Conservation (phyloP, 768 basidiomycete genomes). For the Zangia roseola region DNA sequence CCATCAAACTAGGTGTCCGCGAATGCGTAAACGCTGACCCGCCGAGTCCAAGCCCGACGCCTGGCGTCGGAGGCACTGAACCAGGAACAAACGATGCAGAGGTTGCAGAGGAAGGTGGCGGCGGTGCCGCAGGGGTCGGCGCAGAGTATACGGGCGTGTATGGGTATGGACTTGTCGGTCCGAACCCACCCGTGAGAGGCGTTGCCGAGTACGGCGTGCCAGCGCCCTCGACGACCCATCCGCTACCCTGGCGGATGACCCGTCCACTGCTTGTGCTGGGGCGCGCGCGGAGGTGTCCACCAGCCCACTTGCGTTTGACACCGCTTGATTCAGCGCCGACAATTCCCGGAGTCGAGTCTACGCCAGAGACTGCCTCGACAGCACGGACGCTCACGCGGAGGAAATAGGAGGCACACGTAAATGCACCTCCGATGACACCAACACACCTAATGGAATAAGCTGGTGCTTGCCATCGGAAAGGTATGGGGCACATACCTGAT, state of each 20-base stretch:
- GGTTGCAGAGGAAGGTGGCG: constrained; percentile 16
- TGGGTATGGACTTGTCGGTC: constrained; percentile 26
- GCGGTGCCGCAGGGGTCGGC: constrained; percentile 1
- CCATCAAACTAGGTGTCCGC: constrained; percentile 13
- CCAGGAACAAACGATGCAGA: constrained; percentile 34
- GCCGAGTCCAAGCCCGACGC: constrained; percentile 30
- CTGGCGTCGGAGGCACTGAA: constrained; percentile 27
- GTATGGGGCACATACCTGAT: constrained; percentile 49
- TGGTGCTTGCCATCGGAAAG: neutral
- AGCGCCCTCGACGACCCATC: constrained; percentile 58
- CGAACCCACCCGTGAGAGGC: constrained; percentile 31
- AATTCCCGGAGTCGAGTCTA: constrained; percentile 50
- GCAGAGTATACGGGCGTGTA: constrained; percentile 35
- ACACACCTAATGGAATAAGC: constrained; percentile 48
- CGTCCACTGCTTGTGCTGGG: constrained; percentile 32
- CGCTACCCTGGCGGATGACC: constrained; percentile 55
- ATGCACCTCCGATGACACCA: constrained; percentile 92
- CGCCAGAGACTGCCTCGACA: constrained; percentile 59
- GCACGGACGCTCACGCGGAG: constrained; percentile 62
- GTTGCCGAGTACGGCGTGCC: constrained; percentile 38
- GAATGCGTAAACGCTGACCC: constrained; percentile 19
- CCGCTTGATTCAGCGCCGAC: constrained; percentile 66
- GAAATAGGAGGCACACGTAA: constrained; percentile 81
- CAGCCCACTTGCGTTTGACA: constrained; percentile 69
- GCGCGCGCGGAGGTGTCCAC: constrained; percentile 61